Evolutionary conservation across 202 grass and related monocot genomes (phyloP), one percentile per base, ranked within the genome.

Genomic region (Setaria viridis): DNA sequence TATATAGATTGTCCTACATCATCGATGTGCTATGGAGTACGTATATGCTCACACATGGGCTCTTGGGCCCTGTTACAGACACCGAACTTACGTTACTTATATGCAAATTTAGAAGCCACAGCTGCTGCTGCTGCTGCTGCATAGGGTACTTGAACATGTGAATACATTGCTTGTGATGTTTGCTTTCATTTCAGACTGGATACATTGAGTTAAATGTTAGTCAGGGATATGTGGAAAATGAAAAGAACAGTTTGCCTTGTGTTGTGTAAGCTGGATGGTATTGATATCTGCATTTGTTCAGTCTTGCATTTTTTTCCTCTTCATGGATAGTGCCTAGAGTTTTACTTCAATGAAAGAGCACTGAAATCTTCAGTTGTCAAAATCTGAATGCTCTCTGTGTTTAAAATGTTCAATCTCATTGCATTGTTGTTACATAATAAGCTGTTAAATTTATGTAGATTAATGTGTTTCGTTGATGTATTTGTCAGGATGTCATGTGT

Each of bases 401-500:
- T 62, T 39, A 51, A 21, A 62, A 70, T 69, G 69, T 76, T 5
- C 43, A 3, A 30, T 63, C 47, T 25, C 54, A 30, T 80, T 43
- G 75, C 55, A 68, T 21, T 84, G 3, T 68, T 53, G 25, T 55
- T 32, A 48, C 53, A 66, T 35, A 39, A 62, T 14, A 80, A 70
- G 70, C 14, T 21, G 47, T 70, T n/a, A n/a, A 50, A 5, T 67
- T 42, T 9, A 42, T 54, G 57, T 65, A 66, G 42, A 71, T 78
- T 84, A 67, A 75, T 33, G 5, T 75, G 67, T 55, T 55, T 82
- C 30, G 25, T 81, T 62, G 33, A 67, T 86, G 32, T 74, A n/a
- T 84, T 67, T 80, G 10, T 60, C 90, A 99, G 97, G 89, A 93
- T 80, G 55, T 96, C 73, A 93, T 96, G 90, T 90, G 94, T 72